Evolutionary conservation across 805 yeast genomes (phyloP).

Genomic region (Kluyveromyces nonfermentans): DNA sequence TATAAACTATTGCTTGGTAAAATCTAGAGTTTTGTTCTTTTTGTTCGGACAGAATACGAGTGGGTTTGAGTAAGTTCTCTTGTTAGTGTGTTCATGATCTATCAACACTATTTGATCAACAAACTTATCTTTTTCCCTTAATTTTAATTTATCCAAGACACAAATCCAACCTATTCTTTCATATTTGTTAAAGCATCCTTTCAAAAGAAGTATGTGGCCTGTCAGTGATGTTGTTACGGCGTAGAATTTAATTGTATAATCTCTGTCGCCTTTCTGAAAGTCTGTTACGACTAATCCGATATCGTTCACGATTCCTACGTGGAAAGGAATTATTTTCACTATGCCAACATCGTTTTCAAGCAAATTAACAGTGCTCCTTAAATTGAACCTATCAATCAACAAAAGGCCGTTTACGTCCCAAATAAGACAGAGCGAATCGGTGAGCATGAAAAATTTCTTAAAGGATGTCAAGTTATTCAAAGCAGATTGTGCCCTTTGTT

Average conservation of each 20-base stretch:
- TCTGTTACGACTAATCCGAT: slow-evolving; percentile 3
- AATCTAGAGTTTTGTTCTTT: neutral
- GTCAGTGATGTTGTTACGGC: slow-evolving; percentile 14
- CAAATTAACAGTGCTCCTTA: slow-evolving; percentile 7
- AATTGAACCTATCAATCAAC: slow-evolving; percentile 12
- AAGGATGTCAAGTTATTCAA: slow-evolving; percentile 12
- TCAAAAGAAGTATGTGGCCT: slow-evolving; percentile 16
- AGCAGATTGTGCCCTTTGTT: slow-evolving; percentile 2
- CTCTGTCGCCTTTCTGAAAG: slow-evolving; percentile 5
- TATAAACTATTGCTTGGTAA: too few species aligned
- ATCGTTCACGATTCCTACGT: slow-evolving; percentile 20
- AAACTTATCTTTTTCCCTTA: slow-evolving; percentile 10
- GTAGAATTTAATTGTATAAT: slow-evolving; percentile 5
- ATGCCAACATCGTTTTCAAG: slow-evolving; percentile 6
- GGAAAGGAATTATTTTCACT: slow-evolving; percentile 12
- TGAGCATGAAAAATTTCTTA: slow-evolving; percentile 19
- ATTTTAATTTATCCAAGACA: slow-evolving; percentile 14
- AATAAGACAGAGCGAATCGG: slow-evolving; percentile 14
- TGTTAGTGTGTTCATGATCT: slow-evolving; percentile 4
- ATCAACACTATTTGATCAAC: slow-evolving; percentile 17
- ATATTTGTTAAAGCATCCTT: slow-evolving; percentile 12
- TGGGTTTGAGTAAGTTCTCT: neutral
- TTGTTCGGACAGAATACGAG: neutral
- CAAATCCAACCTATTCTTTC: slow-evolving; percentile 14
- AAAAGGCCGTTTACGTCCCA: slow-evolving; percentile 19